Percentiles rank a stretch among this genome's conserved stretches.
These are phyloP conservation scores for Mycosphaerella sp. DNA, from an alignment of 2,329 filamentous ascomycete genomes.

Conservation along the genomic window DNA sequence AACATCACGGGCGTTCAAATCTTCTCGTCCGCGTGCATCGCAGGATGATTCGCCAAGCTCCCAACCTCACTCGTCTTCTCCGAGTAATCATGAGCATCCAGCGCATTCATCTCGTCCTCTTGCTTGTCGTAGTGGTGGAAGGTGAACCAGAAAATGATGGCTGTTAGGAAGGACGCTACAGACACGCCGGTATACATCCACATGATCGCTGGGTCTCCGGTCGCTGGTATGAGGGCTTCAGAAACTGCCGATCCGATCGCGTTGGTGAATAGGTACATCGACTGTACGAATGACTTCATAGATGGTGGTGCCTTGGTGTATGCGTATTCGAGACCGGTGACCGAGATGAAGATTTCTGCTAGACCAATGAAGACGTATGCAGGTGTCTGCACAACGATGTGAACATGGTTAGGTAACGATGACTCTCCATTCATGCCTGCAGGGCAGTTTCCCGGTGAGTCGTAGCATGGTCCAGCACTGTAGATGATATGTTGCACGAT, in stretches of 20 bases:
- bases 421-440: constrained; percentile 32
- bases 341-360: constrained; percentile 43
- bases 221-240: constrained; percentile 55
- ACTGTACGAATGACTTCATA: constrained; percentile 47
- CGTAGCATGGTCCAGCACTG: constrained; percentile 48
- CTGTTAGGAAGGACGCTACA: constrained; percentile 21
- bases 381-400: constrained; percentile 42
- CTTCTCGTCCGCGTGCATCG: constrained; percentile 10
- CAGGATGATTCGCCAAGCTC: constrained; percentile 11
- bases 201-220: constrained; percentile 58
- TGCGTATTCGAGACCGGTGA: constrained; percentile 45
- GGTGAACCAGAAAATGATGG: constrained; percentile 27
- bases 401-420: constrained; percentile 38
- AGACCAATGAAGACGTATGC: constrained; percentile 44
- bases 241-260: constrained; percentile 56
- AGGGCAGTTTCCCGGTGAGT: constrained; percentile 36
- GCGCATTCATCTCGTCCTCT: constrained; percentile 48
- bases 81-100: constrained; percentile 34
- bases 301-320: constrained; percentile 43
- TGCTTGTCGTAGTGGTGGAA: constrained; percentile 41
- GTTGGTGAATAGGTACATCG: constrained; percentile 56
- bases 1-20: background rate
- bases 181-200: constrained; percentile 49
- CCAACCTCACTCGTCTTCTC: constrained; percentile 18
- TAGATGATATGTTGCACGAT: constrained; percentile 54